A percentile compares a stretch with the other conserved stretches of the same genome.
Evolutionary conservation across 805 yeast species (phyloP).

Genomic region (Dipodascus albidus): DNA sequence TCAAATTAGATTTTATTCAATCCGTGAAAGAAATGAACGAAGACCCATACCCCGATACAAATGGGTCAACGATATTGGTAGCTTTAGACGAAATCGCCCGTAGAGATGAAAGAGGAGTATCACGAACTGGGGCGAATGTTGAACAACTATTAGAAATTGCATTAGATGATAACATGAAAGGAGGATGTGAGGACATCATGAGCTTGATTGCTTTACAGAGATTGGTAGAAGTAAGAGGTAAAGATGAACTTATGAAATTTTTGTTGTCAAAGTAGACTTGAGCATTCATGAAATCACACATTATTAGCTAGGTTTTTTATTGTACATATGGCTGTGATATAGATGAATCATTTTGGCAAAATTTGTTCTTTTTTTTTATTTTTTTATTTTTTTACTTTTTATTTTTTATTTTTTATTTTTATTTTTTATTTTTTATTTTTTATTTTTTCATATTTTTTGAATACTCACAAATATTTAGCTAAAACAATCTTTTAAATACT

Average conservation of each 20-base stretch:
- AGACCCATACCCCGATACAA: constrained; percentile 25
- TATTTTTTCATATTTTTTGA: no score
- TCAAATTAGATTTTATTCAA: constrained; percentile 56
- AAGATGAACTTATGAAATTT: constrained; percentile 49
- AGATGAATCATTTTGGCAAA: no score
- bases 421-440: no score
- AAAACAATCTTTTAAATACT: no score
- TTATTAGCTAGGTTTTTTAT: no score
- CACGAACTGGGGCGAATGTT: constrained; percentile 22
- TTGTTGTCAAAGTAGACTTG: constrained; percentile 20
- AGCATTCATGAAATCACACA: no score
- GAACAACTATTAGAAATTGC: constrained; percentile 23
- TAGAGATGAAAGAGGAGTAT: constrained; percentile 21
- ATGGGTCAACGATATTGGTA: constrained; percentile 26
- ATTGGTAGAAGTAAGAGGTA: constrained; percentile 59
- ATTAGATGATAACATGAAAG: constrained; percentile 20
- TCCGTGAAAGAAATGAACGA: constrained; percentile 32
- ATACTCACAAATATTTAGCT: no score
- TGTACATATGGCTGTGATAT: neutral
- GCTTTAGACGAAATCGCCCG: constrained; percentile 25
- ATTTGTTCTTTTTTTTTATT: no score
- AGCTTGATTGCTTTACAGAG: constrained; percentile 46
- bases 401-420: no score
- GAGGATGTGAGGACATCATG: constrained; percentile 39
- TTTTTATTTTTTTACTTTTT: no score